Conservation (phyloP, 495 filamentous ascomycete genomes). For the Cetradonia linearis region DNA sequence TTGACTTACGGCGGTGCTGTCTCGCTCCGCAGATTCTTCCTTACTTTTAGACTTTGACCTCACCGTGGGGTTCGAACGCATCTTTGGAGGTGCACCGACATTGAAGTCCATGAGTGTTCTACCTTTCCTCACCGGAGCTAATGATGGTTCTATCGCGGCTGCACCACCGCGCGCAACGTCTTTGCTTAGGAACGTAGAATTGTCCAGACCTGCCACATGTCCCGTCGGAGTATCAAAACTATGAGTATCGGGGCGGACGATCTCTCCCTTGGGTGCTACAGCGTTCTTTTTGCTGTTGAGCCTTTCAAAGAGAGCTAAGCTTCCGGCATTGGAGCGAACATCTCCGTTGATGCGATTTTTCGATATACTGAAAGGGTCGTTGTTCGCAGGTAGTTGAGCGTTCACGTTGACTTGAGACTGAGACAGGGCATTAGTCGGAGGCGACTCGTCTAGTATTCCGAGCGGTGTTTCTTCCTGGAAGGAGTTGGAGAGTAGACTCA, state of each 20-base stretch:
- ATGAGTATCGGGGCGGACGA: conserved; percentile 25
- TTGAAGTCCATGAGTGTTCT: conserved; percentile 42
- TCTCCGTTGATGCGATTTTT: conserved; percentile 35
- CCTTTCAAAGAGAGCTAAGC: conserved; percentile 48
- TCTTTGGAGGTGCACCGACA: conserved; percentile 54
- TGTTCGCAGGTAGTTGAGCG: conserved; percentile 26
- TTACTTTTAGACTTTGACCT: conserved; percentile 39
- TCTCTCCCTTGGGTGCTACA: conserved; percentile 29
- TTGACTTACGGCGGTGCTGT: conserved; percentile 31
- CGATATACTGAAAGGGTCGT: conserved; percentile 40
- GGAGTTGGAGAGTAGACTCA: conserved; percentile 37
- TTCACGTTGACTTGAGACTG: conserved; percentile 38
- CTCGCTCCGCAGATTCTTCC: conserved; percentile 41
- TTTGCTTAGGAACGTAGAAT: conserved; percentile 15
- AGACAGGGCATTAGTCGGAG: conserved; percentile 32
- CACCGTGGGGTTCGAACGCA: conserved; percentile 45
- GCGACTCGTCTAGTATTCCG: conserved; percentile 32
- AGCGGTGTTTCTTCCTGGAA: conserved; percentile 31
- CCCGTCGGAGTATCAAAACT: conserved; percentile 32
- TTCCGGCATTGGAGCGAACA: conserved; percentile 34
- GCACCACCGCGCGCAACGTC: conserved; percentile 9
- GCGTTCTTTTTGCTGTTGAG: conserved; percentile 39
- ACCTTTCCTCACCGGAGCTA: conserved; percentile 54
- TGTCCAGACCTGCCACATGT: conserved; percentile 11
- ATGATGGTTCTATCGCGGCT: conserved; percentile 45